Evolutionary conservation across 306 rosid species (phyloP).

Genomic region (Acmispon strigosus): DNA sequence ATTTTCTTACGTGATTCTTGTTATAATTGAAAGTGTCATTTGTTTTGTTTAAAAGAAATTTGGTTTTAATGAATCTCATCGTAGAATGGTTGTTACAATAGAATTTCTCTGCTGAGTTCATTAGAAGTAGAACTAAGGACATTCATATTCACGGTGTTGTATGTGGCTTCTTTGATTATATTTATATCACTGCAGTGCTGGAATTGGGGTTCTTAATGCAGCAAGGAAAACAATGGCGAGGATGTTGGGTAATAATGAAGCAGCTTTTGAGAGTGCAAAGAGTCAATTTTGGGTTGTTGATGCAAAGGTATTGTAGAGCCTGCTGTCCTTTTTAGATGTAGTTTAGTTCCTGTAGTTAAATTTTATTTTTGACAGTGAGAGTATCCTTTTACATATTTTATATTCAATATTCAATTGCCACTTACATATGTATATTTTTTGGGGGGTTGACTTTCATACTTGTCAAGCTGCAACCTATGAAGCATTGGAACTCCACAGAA

Average conservation of each 20-base stretch:
- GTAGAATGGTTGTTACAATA: background rate
- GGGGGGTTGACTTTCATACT: background rate
- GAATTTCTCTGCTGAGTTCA: background rate
- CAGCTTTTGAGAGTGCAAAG: slow-evolving; percentile 77
- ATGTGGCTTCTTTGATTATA: slow-evolving; percentile 16
- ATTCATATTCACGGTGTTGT: slow-evolving; percentile 8
- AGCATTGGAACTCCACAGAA: background rate
- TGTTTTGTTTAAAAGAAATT: slow-evolving; percentile 6
- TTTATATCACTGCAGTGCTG: slow-evolving; percentile 73
- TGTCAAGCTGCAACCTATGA: background rate
- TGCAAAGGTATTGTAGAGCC: slow-evolving; percentile 52
- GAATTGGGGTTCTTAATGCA: slow-evolving; percentile 88
- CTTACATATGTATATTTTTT: background rate
- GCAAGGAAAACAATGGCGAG: slow-evolving; percentile 99
- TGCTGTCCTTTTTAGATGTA: slow-evolving; percentile 7
- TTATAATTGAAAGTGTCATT: background rate
- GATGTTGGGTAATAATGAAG: slow-evolving; percentile 90
- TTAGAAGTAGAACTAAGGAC: background rate
- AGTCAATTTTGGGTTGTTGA: slow-evolving; percentile 99
- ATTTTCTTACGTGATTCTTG: background rate
- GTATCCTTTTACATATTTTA: background rate
- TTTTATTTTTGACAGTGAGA: background rate
- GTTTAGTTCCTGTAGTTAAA: background rate
- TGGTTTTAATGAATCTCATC: background rate
- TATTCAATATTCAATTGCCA: background rate